Percentiles rank a stretch among this genome's conserved stretches.
Conservation (phyloP, 345 rosid species). For the Brassica cretica region DNA sequence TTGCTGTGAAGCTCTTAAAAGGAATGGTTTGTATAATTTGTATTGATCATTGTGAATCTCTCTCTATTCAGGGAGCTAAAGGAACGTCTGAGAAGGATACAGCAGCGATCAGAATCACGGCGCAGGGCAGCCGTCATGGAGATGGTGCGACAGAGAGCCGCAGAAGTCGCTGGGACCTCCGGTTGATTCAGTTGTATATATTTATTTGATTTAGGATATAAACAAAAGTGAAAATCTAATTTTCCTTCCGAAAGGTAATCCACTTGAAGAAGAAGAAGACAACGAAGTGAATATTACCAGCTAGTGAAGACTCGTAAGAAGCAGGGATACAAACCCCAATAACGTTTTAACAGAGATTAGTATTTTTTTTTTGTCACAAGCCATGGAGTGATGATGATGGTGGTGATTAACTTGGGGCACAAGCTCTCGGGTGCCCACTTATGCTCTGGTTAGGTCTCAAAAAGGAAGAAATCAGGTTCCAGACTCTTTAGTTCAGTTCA, state of each 20-base stretch:
- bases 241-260: constrained; percentile 29
- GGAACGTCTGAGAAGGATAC: constrained; percentile 90
- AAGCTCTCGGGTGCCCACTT: background rate
- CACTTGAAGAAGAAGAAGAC: background rate
- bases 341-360: background rate
- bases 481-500: constrained; percentile 13
- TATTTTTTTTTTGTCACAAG: background rate
- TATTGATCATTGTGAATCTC: constrained; percentile 25
- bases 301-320: background rate
- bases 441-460: constrained; percentile 15
- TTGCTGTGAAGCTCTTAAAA: background rate
- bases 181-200: constrained; percentile 57
- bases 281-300: background rate
- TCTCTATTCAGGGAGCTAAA: constrained; percentile 71
- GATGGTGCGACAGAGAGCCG: constrained; percentile 99
- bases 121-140: constrained; percentile 99
- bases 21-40: background rate
- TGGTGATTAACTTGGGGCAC: constrained; percentile 25
- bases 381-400: background rate
- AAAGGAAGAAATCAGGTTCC: constrained; percentile 1
- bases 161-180: constrained; percentile 88
- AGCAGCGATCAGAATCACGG: constrained; percentile 94
- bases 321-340: background rate
- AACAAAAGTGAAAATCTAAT: constrained; percentile 20
- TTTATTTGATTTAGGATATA: constrained; percentile 20